These are phyloP conservation scores for Fusarium equiseti DNA, from an alignment of 2,329 filamentous ascomycete genomes.

Conservation along the genomic window DNA sequence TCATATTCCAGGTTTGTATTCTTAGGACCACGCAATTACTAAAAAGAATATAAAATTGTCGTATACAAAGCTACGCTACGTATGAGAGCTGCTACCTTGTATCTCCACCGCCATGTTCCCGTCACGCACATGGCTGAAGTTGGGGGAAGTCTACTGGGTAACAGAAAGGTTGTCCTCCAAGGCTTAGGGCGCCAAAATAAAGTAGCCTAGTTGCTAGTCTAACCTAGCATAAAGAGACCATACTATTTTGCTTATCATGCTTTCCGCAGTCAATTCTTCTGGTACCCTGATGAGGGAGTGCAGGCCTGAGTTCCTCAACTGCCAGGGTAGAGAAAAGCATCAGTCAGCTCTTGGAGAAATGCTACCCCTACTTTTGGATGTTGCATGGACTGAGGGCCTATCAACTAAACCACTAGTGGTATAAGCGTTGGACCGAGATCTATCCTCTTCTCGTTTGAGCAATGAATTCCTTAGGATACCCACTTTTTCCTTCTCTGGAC, in stretches of 20 bases:
- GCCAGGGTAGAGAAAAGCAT: background rate
- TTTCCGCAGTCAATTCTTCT: background rate
- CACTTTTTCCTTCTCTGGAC: background rate
- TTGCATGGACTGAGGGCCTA: background rate
- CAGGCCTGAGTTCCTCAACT: background rate
- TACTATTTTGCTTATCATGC: background rate
- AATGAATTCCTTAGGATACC: slow-evolving; percentile 8
- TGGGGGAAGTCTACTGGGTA: slow-evolving; percentile 7
- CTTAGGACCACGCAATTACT: background rate
- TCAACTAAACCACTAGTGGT: slow-evolving; percentile 3
- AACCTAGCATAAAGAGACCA: background rate
- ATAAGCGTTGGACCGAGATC: slow-evolving; percentile 8
- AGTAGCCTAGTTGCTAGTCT: background rate
- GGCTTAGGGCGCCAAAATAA: background rate
- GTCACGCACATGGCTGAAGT: slow-evolving; percentile 21
- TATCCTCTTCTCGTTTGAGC: slow-evolving; percentile 1
- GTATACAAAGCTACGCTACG: background rate
- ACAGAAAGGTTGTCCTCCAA: background rate
- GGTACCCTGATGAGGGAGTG: background rate
- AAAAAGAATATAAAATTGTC: background rate
- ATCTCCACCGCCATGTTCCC: slow-evolving; percentile 28
- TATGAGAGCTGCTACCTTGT: background rate
- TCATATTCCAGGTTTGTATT: background rate
- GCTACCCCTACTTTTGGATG: slow-evolving; percentile 5
- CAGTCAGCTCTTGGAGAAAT: slow-evolving; percentile 11